Evolutionary conservation across 768 basidiomycete species (phyloP).

Genomic region (Pulveroboletus ravenelii): DNA sequence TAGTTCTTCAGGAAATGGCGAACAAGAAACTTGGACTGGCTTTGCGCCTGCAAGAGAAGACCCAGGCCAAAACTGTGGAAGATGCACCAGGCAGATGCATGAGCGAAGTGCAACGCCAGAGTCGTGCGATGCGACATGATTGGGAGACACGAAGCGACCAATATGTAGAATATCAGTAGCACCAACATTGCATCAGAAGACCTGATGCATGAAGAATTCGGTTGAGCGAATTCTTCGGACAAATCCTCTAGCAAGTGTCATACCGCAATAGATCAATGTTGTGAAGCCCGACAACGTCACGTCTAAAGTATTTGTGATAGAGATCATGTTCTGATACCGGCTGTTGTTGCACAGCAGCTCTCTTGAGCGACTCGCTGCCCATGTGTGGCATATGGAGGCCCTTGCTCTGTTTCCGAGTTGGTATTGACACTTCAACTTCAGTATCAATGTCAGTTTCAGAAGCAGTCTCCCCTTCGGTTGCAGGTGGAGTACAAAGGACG

Average conservation of each 20-base stretch:
- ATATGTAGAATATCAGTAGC: conserved; percentile 66
- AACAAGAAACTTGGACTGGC: conserved; percentile 82
- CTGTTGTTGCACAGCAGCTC: background rate
- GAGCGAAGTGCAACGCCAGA: conserved; percentile 69
- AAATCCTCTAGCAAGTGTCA: conserved; percentile 18
- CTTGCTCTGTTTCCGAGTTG: conserved; percentile 7
- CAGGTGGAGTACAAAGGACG: conserved; percentile 51
- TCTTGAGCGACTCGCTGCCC: conserved; percentile 7
- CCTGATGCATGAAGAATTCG: conserved; percentile 39
- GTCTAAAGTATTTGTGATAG: conserved; percentile 82
- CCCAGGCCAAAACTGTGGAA: conserved; percentile 90
- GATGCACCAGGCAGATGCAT: conserved; percentile 80
- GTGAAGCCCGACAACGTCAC: conserved; percentile 74
- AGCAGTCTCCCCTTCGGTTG: conserved; percentile 68
- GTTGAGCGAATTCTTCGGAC: conserved; percentile 11
- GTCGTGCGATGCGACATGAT: conserved; percentile 43
- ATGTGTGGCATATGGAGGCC: background rate
- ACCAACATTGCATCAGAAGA: conserved; percentile 81
- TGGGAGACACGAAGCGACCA: conserved; percentile 57
- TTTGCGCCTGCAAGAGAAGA: conserved; percentile 76
- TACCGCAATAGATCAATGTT: conserved; percentile 87
- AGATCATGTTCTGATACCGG: conserved; percentile 80
- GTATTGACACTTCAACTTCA: conserved; percentile 49
- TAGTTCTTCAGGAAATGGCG: conserved; percentile 94
- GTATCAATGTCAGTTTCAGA: conserved; percentile 69